These are phyloP conservation scores for Coniochaeta hoffmannii DNA, from an alignment of 2,329 filamentous ascomycete species.

Conservation along the genomic window DNA sequence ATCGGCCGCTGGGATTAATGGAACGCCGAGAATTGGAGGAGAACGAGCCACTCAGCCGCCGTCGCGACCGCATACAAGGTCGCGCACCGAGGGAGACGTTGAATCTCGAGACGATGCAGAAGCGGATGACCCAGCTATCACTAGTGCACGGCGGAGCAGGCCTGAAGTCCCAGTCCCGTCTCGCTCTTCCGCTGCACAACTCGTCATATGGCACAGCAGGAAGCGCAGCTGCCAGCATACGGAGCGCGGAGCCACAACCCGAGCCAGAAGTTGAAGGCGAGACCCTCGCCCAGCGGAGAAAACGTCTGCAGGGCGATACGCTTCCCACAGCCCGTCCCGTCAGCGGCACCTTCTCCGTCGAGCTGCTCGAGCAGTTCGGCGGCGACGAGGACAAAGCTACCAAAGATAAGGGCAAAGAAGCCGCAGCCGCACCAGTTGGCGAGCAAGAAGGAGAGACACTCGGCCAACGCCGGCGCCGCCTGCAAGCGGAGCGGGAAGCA, in stretches of 20 bases:
- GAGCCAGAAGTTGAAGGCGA: conserved; percentile 42
- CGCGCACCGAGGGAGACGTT: conserved; percentile 33
- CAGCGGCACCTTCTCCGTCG: conserved; percentile 58
- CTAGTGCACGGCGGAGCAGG: conserved; percentile 25
- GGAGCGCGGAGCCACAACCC: conserved; percentile 38
- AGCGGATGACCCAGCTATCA: conserved; percentile 37
- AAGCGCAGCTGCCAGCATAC: conserved; percentile 22
- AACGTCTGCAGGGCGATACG: conserved; percentile 49
- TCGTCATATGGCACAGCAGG: not conserved
- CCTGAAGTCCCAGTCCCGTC: conserved; percentile 17
- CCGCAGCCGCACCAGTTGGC: conserved; percentile 17
- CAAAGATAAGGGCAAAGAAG: conserved; percentile 17
- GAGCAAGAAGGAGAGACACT: conserved; percentile 63
- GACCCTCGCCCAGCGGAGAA: conserved; percentile 59
- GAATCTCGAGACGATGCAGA: conserved; percentile 21
- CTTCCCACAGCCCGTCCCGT: conserved; percentile 51
- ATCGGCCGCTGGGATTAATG: conserved; percentile 66
- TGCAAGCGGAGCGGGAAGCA: conserved; percentile 64
- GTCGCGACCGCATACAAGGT: conserved; percentile 68
- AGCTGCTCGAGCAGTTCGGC: conserved; percentile 60
- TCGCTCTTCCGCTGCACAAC: conserved; percentile 10
- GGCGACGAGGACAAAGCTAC: conserved; percentile 34
- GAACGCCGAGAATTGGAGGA: conserved; percentile 83
- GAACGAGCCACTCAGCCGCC: conserved; percentile 76
- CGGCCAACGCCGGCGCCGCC: conserved; percentile 65